Evolutionary conservation across 1,284 basidiomycete genomes (phyloP).

Genomic region (Mrakiaceae sp.): DNA sequence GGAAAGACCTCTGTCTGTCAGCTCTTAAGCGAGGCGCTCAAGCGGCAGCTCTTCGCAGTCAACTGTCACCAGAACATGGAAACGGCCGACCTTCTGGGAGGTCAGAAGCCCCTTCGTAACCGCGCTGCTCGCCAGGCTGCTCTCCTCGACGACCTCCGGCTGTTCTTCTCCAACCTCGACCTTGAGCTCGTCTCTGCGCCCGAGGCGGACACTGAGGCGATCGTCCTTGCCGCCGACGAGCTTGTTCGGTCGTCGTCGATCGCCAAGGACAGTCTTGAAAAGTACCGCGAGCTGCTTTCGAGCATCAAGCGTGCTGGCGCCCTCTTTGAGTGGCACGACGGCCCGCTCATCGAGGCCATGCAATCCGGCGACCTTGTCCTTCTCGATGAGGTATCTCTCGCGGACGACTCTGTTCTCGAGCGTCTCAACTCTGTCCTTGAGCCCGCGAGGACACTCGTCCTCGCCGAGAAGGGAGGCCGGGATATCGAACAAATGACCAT

Average conservation of each 20-base stretch:
- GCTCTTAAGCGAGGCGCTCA: conserved; percentile 60
- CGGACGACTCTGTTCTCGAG: conserved; percentile 96
- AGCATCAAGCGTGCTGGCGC: conserved; percentile 37
- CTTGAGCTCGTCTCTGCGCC: conserved; percentile 4
- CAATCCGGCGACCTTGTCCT: conserved; percentile 70
- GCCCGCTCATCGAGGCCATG: conserved; percentile 91
- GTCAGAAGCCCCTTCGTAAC: conserved; percentile 85
- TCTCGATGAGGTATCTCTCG: conserved; percentile 93
- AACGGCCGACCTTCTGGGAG: conserved; percentile 91
- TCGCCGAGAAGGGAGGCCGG: conserved; percentile 82
- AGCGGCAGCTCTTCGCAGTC: conserved; percentile 57
- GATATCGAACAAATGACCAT: conserved; percentile 59
- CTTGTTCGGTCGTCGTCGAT: neutral
- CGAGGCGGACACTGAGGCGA: conserved; percentile 15
- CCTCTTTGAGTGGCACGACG: conserved; percentile 94
- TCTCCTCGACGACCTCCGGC: conserved; percentile 27
- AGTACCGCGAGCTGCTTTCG: conserved; percentile 2
- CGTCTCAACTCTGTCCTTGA: conserved; percentile 95
- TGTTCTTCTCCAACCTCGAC: conserved; percentile 20
- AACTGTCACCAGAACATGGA: conserved; percentile 99
- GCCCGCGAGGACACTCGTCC: conserved; percentile 73
- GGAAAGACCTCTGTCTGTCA: conserved; percentile 98
- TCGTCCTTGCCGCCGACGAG: conserved; percentile 8
- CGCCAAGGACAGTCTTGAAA: neutral
- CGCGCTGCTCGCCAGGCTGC: conserved; percentile 41